Percentiles rank a stretch among this genome's conserved stretches.
Conservation (phyloP, 1,284 basidiomycete genomes). For the Tilletia walkeri region DNA sequence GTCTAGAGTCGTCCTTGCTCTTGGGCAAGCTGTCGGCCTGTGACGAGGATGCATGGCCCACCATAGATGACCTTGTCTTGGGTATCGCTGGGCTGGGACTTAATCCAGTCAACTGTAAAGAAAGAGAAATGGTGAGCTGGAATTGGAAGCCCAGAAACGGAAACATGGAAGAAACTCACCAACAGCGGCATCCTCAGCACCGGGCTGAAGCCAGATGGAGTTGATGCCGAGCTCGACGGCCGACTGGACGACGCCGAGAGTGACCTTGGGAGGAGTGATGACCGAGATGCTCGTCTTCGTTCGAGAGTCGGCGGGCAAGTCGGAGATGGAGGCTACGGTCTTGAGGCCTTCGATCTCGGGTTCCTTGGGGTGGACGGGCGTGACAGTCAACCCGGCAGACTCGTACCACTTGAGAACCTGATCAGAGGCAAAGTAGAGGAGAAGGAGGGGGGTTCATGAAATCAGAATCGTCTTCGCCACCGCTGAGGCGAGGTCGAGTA, state of each 20-base stretch:
- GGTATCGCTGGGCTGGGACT: conserved; percentile 33
- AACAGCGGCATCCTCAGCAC: conserved; percentile 43
- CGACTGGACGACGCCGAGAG: conserved; percentile 38
- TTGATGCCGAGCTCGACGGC: conserved; percentile 36
- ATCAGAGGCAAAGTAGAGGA: not conserved
- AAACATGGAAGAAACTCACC: conserved; percentile 15
- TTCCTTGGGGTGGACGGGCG: conserved; percentile 48
- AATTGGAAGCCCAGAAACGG: not conserved
- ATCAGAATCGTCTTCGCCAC: not conserved
- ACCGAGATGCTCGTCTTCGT: conserved; percentile 43
- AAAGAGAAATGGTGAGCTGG: not conserved
- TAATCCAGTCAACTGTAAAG: conserved; percentile 36
- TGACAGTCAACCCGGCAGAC: conserved; percentile 33
- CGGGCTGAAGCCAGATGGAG: conserved; percentile 48
- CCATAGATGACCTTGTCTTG: conserved; percentile 45
- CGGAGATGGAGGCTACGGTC: conserved; percentile 26
- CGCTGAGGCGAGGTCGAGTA: too few species aligned
- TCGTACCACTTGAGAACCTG: conserved; percentile 52
- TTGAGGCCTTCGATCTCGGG: conserved; percentile 34
- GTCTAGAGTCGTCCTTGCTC: conserved; percentile 40
- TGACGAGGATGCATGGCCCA: conserved; percentile 50
- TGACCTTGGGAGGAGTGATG: conserved; percentile 49
- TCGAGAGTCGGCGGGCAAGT: conserved; percentile 17
- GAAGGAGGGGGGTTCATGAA: not conserved
- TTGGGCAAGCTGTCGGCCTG: conserved; percentile 44